Evolutionary conservation across 1,139 yeast genomes (phyloP), one percentile per base, ranked within the genome.

Genomic region (Lodderomyces parapsilosis): DNA sequence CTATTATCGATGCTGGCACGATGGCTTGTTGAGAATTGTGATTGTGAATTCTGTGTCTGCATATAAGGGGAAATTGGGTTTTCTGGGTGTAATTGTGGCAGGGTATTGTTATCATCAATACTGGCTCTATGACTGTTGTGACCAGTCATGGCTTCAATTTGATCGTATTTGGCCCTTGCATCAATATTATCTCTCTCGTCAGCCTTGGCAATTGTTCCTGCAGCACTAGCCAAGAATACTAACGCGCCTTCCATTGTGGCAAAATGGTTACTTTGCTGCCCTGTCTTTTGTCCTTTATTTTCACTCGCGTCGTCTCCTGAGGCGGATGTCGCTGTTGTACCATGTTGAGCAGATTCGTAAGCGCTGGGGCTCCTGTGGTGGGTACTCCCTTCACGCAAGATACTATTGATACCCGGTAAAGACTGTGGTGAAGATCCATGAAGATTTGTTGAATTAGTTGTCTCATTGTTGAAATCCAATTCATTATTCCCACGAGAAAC

Each of bases 141-240:
- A 17, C 34, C 45, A 17, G 41, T 36, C 24, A 39, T 45, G 4
- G 57, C 57, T 46, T 70, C 83, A 23, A 64, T 66, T 59, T 61
- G 79, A 56, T 68, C 77, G 61, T 68, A 83, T 59, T 68, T 76
- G 43, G 73, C 72, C 45, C 76, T 65, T 1, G 86, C 94, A 59
- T 83, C 86, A 25, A 84, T 78, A 34, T 84, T 70, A 55, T 84
- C 86, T 49, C 85, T 65, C 47, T 74, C 82, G 53, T 81, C 87
- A 2, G 84, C 83, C 47, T 76, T 72, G 4, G 90, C 86, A 22
- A 83, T 81, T 4, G 78, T 74, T 0, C 90, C 91, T 0, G 91
- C 91, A 0, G 89, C 87, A 49, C 81, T 81, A 3, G 93, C 91
- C 25, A 86, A 60, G 55, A 81, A 85, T 23, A 80, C 84, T 48